Base-by-base conservation (phyloP, 1,284 basidiomycete genomes). In the Taiwanofungus camphoratus region DNA sequence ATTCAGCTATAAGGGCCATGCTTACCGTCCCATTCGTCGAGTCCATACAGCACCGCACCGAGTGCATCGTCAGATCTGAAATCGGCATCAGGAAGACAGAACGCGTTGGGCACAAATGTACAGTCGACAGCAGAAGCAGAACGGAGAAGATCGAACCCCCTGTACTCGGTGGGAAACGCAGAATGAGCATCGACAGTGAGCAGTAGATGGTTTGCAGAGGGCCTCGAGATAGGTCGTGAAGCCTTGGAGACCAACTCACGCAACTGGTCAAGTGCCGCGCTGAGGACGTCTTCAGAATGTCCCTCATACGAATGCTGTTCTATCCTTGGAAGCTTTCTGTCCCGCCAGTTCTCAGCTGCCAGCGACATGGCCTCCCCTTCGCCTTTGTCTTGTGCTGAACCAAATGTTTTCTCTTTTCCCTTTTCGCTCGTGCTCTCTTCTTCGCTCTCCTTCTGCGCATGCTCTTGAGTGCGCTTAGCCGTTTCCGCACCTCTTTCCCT, bases 1-100 rank as follows among this genome's bases (percentile, higher is more conserved):
- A 31, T 16, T 16, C 16, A 13, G 29, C 5, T 19, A 31, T 11
- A 42, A 2, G 30, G 22, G 26, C 29, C 30, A 15, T 16, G 56
- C 72, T 49, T 44, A 78, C 76, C 59, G 38, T 73, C 62, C 68
- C 74, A 73, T 44, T 73, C 74, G 13, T 68, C 60, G 15, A 76
- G 52, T 0, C 80, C 79, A 52, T 67, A 79, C 5, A 82, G 53
- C 16, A 78, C 46, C 2, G 59, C 61, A 18, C 55, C 51, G 5
- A 58, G 54, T 11, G 44, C 44, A 26, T 61, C 51, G 3, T 47
- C 58, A 6, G 59, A 57, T 13, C 52, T 50, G 20, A 20, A 15
- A 18, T 60, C 64, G 2, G 55, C 48, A 15, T 63, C 61, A 3
- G 71, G 70, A 3, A 79, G 50, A 5, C 59, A 41, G 51, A 74